A percentile compares a stretch with the other conserved stretches of the same genome.
Conservation (phyloP, 768 basidiomycete species). For the Boletus reticuloceps region DNA sequence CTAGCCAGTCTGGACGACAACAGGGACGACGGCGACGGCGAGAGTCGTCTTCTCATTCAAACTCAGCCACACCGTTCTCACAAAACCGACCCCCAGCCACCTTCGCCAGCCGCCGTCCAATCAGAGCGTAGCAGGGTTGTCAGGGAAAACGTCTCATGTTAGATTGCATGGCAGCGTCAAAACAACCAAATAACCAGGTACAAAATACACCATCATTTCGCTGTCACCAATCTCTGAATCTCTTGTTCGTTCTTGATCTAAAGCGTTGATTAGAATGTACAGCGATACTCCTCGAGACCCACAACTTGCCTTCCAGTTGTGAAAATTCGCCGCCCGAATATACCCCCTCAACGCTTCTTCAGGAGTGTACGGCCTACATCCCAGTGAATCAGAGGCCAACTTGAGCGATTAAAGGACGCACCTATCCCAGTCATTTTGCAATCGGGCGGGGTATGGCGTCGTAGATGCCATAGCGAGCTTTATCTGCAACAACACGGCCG, state of each 20-base stretch:
- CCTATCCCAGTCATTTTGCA: slow-evolving; percentile 49
- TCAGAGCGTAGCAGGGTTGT: neutral
- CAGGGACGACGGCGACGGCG: slow-evolving; percentile 6
- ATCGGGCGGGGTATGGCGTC: slow-evolving; percentile 60
- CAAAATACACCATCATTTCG: neutral
- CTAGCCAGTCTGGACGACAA: neutral
- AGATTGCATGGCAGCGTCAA: too few species aligned
- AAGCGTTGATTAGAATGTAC: neutral
- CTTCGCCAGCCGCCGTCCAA: neutral
- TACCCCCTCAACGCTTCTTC: slow-evolving; percentile 62
- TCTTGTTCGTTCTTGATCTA: slow-evolving; percentile 26
- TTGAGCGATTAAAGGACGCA: slow-evolving; percentile 17
- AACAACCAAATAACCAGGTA: neutral
- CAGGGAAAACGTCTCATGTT: neutral
- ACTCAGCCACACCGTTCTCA: slow-evolving; percentile 18
- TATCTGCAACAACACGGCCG: slow-evolving; percentile 57
- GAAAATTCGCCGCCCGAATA: slow-evolving; percentile 60
- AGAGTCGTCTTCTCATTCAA: slow-evolving; percentile 17
- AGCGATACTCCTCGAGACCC: neutral
- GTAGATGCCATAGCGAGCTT: slow-evolving; percentile 66
- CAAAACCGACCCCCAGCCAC: slow-evolving; percentile 11
- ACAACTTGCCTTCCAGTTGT: slow-evolving; percentile 57
- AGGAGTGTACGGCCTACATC: slow-evolving; percentile 41
- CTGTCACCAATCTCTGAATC: slow-evolving; percentile 19
- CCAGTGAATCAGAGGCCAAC: neutral